These are phyloP conservation scores for Plectosphaerella sp. DNA, from an alignment of 2,329 filamentous ascomycete species.

Conservation along the genomic window DNA sequence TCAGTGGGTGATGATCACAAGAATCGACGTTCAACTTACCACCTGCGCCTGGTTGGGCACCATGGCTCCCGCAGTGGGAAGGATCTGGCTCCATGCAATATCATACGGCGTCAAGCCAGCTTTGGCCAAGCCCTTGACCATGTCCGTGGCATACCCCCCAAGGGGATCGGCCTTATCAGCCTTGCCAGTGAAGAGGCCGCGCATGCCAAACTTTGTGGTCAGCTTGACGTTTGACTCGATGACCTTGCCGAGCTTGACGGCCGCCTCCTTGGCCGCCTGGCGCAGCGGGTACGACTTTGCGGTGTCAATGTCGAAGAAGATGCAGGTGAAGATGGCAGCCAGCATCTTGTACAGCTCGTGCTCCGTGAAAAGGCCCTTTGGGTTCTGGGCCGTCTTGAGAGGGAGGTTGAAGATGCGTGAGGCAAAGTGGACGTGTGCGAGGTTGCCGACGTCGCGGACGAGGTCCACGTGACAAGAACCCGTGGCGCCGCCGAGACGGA, in stretches of 20 bases:
- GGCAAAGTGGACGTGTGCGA: slow-evolving; percentile 61
- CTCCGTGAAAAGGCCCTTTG: slow-evolving; percentile 52
- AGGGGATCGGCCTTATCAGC: slow-evolving; percentile 49
- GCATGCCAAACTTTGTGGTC: slow-evolving; percentile 38
- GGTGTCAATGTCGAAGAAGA: slow-evolving; percentile 64
- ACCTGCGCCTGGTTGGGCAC: slow-evolving; percentile 68
- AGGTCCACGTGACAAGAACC: slow-evolving; percentile 66
- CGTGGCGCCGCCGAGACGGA: slow-evolving; percentile 46
- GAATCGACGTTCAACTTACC: slow-evolving; percentile 30
- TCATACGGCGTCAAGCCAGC: slow-evolving; percentile 58
- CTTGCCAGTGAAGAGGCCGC: slow-evolving; percentile 49
- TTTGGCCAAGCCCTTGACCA: slow-evolving; percentile 62
- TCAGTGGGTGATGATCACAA: slow-evolving; percentile 10
- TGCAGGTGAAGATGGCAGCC: slow-evolving; percentile 58
- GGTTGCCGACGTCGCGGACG: slow-evolving; percentile 64
- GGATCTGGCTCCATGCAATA: slow-evolving; percentile 65
- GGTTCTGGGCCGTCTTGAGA: slow-evolving; percentile 57
- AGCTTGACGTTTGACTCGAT: slow-evolving; percentile 64
- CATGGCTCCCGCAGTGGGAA: slow-evolving; percentile 63
- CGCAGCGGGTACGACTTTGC: slow-evolving; percentile 62
- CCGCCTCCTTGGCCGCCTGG: slow-evolving; percentile 51
- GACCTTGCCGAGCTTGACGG: slow-evolving; percentile 53
- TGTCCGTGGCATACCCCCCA: slow-evolving; percentile 57
- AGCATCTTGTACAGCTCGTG: slow-evolving; percentile 59
- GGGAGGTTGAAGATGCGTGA: slow-evolving; percentile 61